phyloP scores from a whole-genome alignment of 1,284 basidiomycete species.

The Trametes hirsuta region DNA sequence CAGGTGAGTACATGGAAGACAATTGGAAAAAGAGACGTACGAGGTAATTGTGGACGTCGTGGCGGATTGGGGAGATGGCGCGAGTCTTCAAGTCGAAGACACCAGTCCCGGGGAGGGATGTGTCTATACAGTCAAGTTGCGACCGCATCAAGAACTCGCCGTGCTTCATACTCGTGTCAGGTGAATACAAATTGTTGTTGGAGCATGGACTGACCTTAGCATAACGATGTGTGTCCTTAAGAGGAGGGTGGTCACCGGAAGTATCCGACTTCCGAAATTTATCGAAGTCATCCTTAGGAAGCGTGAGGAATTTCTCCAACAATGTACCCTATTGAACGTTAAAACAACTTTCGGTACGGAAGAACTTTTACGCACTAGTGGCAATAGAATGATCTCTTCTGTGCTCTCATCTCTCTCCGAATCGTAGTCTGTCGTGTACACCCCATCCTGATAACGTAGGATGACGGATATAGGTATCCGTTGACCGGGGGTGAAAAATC shows the following conservation, averaged over 20 bases:
- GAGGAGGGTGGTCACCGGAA: slow-evolving; percentile 35
- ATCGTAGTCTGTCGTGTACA: slow-evolving; percentile 84
- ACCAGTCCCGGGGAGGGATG: slow-evolving; percentile 83
- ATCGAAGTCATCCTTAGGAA: slow-evolving; percentile 66
- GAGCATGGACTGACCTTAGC: slow-evolving; percentile 59
- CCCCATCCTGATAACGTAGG: slow-evolving; percentile 66
- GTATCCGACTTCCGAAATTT: slow-evolving; percentile 56
- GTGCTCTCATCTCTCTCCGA: slow-evolving; percentile 52
- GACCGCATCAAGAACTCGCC: slow-evolving; percentile 89
- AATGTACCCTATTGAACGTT: slow-evolving; percentile 72
- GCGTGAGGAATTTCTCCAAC: slow-evolving; percentile 89
- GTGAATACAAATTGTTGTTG: not conserved
- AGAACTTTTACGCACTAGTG: slow-evolving; percentile 59
- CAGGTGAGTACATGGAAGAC: not conserved
- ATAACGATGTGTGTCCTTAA: slow-evolving; percentile 64
- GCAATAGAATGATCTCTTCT: slow-evolving; percentile 69
- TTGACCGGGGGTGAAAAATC: slow-evolving; percentile 79
- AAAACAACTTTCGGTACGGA: not conserved
- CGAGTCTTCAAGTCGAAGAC: slow-evolving; percentile 98
- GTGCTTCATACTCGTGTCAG: slow-evolving; percentile 47
- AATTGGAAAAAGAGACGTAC: slow-evolving; percentile 39
- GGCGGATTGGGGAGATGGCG: slow-evolving; percentile 82
- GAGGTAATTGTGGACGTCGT: slow-evolving; percentile 86
- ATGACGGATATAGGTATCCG: slow-evolving; percentile 78
- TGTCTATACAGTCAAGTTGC: slow-evolving; percentile 89